A percentile compares a stretch with the other conserved stretches of the same genome.
Conservation (phyloP, 805 yeast genomes). For the Saccharomycopsis capsularis region DNA sequence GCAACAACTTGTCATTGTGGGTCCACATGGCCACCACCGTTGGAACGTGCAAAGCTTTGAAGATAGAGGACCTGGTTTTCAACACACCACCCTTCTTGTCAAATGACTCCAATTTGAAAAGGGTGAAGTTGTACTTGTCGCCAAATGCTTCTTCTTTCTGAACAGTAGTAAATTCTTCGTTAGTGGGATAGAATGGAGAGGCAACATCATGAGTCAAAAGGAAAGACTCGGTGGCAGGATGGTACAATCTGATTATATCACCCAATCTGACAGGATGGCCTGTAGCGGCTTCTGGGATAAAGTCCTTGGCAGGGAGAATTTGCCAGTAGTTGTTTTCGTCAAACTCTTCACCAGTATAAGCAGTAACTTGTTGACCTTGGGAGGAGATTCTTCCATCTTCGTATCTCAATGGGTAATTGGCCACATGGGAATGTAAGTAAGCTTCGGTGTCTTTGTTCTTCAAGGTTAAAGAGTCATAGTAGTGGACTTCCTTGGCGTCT, state of each 20-base stretch:
- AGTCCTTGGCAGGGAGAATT: slow-evolving; percentile 55
- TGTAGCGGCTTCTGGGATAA: slow-evolving; percentile 32
- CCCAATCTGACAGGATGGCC: slow-evolving; percentile 57
- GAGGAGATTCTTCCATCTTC: slow-evolving; percentile 96
- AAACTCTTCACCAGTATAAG: slow-evolving; percentile 33
- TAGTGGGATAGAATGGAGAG: slow-evolving; percentile 85
- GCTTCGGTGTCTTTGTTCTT: slow-evolving; percentile 76
- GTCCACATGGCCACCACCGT: slow-evolving; percentile 94
- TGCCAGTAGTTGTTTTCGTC: slow-evolving; percentile 78
- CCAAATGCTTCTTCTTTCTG: slow-evolving; percentile 51
- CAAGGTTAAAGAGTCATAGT: slow-evolving; percentile 67
- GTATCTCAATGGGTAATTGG: slow-evolving; percentile 77
- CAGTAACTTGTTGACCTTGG: slow-evolving; percentile 90
- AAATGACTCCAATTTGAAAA: slow-evolving; percentile 65
- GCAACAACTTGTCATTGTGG: slow-evolving; percentile 72
- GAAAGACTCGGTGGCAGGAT: slow-evolving; percentile 70
- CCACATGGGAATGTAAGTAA: slow-evolving; percentile 74
- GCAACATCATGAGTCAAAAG: slow-evolving; percentile 93
- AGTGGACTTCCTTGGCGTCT: slow-evolving; percentile 66
- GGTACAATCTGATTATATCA: slow-evolving; percentile 72
- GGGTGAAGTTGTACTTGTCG: slow-evolving; percentile 58
- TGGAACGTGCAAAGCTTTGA: slow-evolving; percentile 73
- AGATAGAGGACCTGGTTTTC: slow-evolving; percentile 61
- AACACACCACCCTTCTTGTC: slow-evolving; percentile 45
- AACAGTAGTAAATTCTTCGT: slow-evolving; percentile 85